These are phyloP conservation scores for Zygosaccharomyces pseudobailii DNA, from an alignment of 1,139 yeast genomes.

Conservation along the genomic window DNA sequence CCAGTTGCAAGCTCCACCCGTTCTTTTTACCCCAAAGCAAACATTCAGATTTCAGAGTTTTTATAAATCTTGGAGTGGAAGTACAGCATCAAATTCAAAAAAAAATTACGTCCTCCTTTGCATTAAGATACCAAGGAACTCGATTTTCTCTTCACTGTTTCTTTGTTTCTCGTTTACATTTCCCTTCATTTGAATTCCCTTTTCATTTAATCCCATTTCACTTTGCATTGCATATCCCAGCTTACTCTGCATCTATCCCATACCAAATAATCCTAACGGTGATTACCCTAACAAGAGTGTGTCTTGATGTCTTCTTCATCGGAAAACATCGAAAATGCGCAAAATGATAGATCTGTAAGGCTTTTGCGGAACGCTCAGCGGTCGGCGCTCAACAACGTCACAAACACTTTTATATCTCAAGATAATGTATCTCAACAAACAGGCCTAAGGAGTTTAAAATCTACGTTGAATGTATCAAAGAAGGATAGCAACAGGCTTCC, in stretches of 20 bases:
- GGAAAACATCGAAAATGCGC: conserved; percentile 23
- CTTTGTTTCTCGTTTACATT: background rate
- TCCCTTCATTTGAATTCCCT: background rate
- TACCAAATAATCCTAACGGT: background rate
- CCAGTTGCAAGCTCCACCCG: conserved; percentile 1
- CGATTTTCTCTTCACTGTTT: background rate
- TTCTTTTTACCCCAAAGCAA: conserved; percentile 1
- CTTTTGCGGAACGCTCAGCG: conserved; percentile 25
- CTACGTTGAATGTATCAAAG: conserved; percentile 15
- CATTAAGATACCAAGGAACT: conserved; percentile 1
- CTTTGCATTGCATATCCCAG: conserved; percentile 2
- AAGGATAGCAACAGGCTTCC: conserved; percentile 16
- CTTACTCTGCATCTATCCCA: background rate
- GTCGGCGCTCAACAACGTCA: conserved; percentile 32
- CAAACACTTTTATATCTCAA: conserved; percentile 29
- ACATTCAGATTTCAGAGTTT: conserved; percentile 1
- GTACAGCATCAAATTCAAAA: background rate
- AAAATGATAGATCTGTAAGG: conserved; percentile 25
- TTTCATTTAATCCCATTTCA: background rate
- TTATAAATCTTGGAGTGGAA: background rate
- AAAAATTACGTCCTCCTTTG: background rate
- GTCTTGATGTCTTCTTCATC: conserved; percentile 16
- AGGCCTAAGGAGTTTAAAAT: conserved; percentile 19
- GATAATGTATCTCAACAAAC: conserved; percentile 19
- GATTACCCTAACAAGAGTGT: background rate